Base-by-base conservation (phyloP, 495 filamentous ascomycete species). In the Aspergillus indologenus region DNA sequence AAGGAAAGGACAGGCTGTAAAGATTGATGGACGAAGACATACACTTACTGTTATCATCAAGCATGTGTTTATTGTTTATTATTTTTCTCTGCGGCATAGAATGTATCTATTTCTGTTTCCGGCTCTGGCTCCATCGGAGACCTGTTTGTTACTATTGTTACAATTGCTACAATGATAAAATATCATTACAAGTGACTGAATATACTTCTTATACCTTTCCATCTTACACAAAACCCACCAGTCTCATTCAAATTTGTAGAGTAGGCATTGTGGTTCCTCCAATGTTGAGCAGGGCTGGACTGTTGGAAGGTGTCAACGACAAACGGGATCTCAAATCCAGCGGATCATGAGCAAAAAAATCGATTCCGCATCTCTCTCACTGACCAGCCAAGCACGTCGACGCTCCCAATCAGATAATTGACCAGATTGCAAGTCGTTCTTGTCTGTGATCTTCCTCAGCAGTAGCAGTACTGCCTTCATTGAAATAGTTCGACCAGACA, bases 11-110 rank as follows among this genome's bases (percentile, higher is more conserved):
- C 23, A 29, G 21, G 22, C 29, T 51, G 48, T 51, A 51, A 51
- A 29, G 48, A 18, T 31, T 19, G n/a, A 31, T 51, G 4, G n/a
- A 29, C 2, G 9, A 40, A 40, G 34, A 40, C 12, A 40, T 40
- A 14, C 34, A 40, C 5, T 11, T 11, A 40, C 6, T 50, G 31
- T 3, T 54, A 53, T 43, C 24, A 12, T 44, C 43, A 21, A 46
- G 57, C 34, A 44, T 47, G 56, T 45, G 24, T 42, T 48, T 53
- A 47, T 20, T 53, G 58, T 50, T n/a, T n/a, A n/a, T n/a, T n/a
- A n/a, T n/a, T n/a, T n/a, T n/a, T n/a, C 45, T 61, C 52, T 52
- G 45, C n/a, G 24, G 26, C 26, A 56, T 56, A 29, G 9, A 21
- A 45, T 53, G 23, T 58, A 61, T 21, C 31, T 60, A 44, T 11